Percentiles rank a stretch among this genome's conserved stretches.
phyloP scores from a whole-genome alignment of 2,329 filamentous ascomycete genomes.

The Lachnellula subtilissima region DNA sequence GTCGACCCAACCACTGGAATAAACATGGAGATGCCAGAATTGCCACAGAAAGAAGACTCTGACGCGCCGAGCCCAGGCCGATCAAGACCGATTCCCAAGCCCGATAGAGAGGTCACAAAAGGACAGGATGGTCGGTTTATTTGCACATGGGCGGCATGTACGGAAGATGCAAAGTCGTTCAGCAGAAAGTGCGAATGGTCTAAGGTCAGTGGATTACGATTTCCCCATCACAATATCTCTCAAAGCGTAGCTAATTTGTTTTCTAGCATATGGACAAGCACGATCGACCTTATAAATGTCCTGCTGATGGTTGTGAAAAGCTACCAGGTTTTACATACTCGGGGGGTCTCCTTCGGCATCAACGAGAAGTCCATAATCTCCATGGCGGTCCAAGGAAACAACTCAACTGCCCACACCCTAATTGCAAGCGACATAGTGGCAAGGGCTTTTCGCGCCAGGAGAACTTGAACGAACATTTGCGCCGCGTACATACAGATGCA shows the following conservation, averaged over 20 bases:
- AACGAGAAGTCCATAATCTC: slow-evolving; percentile 80
- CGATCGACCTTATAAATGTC: slow-evolving; percentile 86
- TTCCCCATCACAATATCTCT: neutral
- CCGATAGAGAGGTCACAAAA: slow-evolving; percentile 52
- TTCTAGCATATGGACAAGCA: slow-evolving; percentile 97
- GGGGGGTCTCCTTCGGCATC: slow-evolving; percentile 81
- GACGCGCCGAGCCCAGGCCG: slow-evolving; percentile 29
- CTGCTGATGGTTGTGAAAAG: slow-evolving; percentile 78
- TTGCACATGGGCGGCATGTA: slow-evolving; percentile 68
- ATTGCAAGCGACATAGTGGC: slow-evolving; percentile 84
- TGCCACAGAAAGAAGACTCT: slow-evolving; percentile 27
- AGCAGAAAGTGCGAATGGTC: slow-evolving; percentile 81
- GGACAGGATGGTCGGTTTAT: slow-evolving; percentile 71
- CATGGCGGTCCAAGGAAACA: slow-evolving; percentile 77
- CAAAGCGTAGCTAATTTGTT: neutral
- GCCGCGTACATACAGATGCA: slow-evolving; percentile 70
- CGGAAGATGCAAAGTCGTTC: slow-evolving; percentile 61
- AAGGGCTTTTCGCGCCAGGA: slow-evolving; percentile 91
- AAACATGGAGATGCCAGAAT: slow-evolving; percentile 26
- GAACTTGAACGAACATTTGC: slow-evolving; percentile 89
- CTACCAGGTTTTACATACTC: slow-evolving; percentile 93
- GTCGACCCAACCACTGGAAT: slow-evolving; percentile 17
- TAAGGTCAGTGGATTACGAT: slow-evolving; percentile 59
- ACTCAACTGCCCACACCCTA: slow-evolving; percentile 76
- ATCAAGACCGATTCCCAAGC: slow-evolving; percentile 52